Base-by-base conservation (phyloP, 1,139 yeast genomes). In the Eremothecium coryli region DNA sequence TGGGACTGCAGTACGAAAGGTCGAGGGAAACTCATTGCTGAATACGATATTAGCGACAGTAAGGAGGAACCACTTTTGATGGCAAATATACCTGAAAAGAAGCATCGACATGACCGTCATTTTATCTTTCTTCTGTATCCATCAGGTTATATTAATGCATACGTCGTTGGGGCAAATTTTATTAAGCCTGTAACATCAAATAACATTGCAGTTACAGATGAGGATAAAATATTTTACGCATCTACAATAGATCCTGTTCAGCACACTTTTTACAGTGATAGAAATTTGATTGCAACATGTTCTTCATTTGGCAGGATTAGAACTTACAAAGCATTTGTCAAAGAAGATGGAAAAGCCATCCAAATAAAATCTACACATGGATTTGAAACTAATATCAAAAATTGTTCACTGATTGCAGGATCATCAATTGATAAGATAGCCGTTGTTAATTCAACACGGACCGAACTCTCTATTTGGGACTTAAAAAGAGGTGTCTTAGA, bases 371-470 rank as follows among this genome's bases (percentile, higher is more conserved):
- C 71, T 21, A 64, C 66, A 3, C 54, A 60, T 9, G 59, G 51
- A 7, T 52, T 82, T 8, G 62, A 67, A 29, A 80, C 95, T 0
- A 76, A 75, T 18, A 65, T 82, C 4, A 33, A 42, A 2, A 61
- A 70, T 26, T 71, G 81, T 1, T 58, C 71, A 9, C 65, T 65
- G 32, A 66, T 84, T 2, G 74, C 79, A 35, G 93, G 86, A 0
- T 81, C 95, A 0, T 75, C 90, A 0, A 72, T 80, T 14, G 71
- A 76, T 35, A 84, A 82, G 46, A 62, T 84, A 33, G 94, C 93
- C 2, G 66, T 86, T 9, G 75, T 82, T 9, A 77, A 74, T 51
- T 65, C 65, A 8, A 40, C 63, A 0, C 71, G 74, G 1, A 59
- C 59, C 23, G 64, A 64, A 28, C 56, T 88, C 31, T 64, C 77